A percentile compares a stretch with the other conserved stretches of the same genome.
These are phyloP conservation scores for Trichoderma breve DNA, from an alignment of 2,329 filamentous ascomycete genomes.

Conservation along the genomic window DNA sequence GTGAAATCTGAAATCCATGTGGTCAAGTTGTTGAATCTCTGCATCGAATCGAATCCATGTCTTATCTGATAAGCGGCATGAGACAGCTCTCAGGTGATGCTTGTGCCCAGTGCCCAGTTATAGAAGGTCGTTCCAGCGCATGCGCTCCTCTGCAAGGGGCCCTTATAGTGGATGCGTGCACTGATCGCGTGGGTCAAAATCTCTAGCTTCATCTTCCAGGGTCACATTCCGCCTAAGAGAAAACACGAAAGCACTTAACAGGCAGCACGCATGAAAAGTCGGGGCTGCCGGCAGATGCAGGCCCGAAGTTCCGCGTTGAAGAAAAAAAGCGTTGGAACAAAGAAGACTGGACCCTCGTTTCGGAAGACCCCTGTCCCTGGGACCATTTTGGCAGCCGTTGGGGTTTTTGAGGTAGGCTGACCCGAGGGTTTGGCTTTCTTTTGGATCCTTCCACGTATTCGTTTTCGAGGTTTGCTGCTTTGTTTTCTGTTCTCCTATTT, in stretches of 20 bases:
- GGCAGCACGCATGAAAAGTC: neutral
- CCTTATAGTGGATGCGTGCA: slow-evolving; percentile 7
- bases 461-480: neutral
- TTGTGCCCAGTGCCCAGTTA: neutral
- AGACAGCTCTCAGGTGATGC: slow-evolving; percentile 7
- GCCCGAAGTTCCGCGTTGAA: neutral
- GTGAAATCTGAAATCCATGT: neutral
- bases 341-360: neutral
- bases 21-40: neutral
- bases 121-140: slow-evolving; percentile 5
- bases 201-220: neutral
- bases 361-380: neutral
- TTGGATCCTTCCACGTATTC: slow-evolving; percentile 13
- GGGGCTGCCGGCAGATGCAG: slow-evolving; percentile 5
- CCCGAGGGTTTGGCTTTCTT: neutral
- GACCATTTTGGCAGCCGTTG: neutral
- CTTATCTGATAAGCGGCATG: neutral
- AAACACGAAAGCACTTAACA: neutral
- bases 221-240: slow-evolving; percentile 2
- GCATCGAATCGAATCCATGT: neutral
- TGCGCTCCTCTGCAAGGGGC: slow-evolving; percentile 2
- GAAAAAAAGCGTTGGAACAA: neutral
- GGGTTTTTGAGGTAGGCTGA: neutral
- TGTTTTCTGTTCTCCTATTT: neutral
- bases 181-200: slow-evolving; percentile 1